Evolutionary conservation across 495 filamentous ascomycete species (phyloP), one percentile per base, ranked within the genome.

Genomic region (Neurospora cerealis): DNA sequence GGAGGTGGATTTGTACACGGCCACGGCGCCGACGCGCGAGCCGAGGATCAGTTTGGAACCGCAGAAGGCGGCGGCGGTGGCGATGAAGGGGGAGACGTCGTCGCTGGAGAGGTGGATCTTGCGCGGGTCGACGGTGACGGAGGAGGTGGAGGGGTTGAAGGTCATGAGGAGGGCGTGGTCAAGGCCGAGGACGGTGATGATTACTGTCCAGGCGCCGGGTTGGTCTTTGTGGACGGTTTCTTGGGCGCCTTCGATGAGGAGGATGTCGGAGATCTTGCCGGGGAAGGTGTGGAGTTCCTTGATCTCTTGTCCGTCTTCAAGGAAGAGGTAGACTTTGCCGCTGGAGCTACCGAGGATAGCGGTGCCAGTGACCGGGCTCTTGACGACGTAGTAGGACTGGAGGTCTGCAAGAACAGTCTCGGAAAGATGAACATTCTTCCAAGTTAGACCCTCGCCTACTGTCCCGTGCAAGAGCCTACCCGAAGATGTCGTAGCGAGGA

Each of bases 1-100:
- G 39, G 72, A 13, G 10, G 73, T 71, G n/a, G 24, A 41, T 32
- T 77, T 75, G 48, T 76, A 75, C 36, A 80, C 73, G 13, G 84
- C 76, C 5, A 78, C 32, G 21, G 77, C 76, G 17, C 79, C 79
- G 2, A 77, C 77, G 17, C 91, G 86, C 9, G 91, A 92, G 5
- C 95, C 95, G 1, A 97, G 77, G 34, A 91, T 78, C n/a, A 94
- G 79, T 60, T 86, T 83, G 38, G 81, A 71, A 0, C 81, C 78
- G 41, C 81, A 75, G 19, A 83, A 79, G 8, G 84, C 73, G 1
- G 83, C 80, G 41, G 80, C 74, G 0, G 80, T 81, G 42, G 78
- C 62, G 38, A 79, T 74, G 71, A 75, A 80, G 7, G 38, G 54
- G 13, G 3, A 9, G 15, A 66, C 54, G 28, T 66, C 54, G 73